A percentile compares a stretch with the other conserved stretches of the same genome.
These are phyloP conservation scores for Alternaria brassicae DNA, from an alignment of 2,329 filamentous ascomycete species.

Conservation along the genomic window DNA sequence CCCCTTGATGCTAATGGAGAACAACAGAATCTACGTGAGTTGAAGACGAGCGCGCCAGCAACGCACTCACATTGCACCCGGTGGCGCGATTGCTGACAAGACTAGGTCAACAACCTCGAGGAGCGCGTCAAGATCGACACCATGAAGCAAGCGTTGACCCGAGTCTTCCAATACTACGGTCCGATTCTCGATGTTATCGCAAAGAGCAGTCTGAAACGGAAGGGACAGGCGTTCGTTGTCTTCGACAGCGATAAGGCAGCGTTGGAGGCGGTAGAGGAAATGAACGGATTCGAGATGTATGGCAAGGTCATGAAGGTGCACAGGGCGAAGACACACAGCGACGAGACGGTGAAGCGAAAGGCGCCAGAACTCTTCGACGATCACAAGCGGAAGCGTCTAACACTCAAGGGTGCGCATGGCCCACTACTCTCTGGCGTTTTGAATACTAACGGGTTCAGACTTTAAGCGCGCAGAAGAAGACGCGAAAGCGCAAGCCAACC, in stretches of 20 bases:
- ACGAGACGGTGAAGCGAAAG: conserved; percentile 80
- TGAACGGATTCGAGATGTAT: conserved; percentile 92
- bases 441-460: conserved; percentile 54
- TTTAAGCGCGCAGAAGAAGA: conserved; percentile 83
- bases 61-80: conserved; percentile 31
- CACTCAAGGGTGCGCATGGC: conserved; percentile 78
- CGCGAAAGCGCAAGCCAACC: conserved; percentile 77
- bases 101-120: conserved; percentile 79
- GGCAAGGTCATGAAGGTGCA: conserved; percentile 88
- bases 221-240: conserved; percentile 94
- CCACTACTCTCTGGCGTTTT: conserved; percentile 42
- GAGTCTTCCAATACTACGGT: conserved; percentile 89
- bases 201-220: conserved; percentile 88
- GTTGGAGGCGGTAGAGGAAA: conserved; percentile 79
- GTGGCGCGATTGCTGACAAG: conserved; percentile 30
- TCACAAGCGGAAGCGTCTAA: conserved; percentile 83
- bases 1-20: conserved; percentile 33
- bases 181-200: conserved; percentile 83
- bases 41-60: conserved; percentile 15
- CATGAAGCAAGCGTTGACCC: conserved; percentile 74
- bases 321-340: conserved; percentile 81
- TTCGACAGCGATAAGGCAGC: conserved; percentile 85
- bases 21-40: conserved; percentile 48
- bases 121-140: conserved; percentile 85
- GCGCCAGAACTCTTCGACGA: conserved; percentile 85